These are phyloP conservation scores for Thalassiosira livingstoniorum DNA, from an alignment of 352 stramenopile genomes.

Conservation along the genomic window DNA sequence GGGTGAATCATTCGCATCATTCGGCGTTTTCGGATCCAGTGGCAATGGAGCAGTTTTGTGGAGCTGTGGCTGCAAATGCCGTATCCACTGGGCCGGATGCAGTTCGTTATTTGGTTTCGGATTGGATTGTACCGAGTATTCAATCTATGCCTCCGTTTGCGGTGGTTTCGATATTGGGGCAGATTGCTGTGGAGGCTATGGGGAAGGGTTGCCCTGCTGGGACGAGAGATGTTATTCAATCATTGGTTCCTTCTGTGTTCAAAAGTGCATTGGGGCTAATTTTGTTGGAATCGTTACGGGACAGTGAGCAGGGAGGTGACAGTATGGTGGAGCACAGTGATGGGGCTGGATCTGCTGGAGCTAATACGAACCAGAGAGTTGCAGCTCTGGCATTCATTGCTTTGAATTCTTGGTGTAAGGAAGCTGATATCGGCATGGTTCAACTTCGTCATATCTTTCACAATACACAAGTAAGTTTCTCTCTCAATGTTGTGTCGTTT, in stretches of 20 bases:
- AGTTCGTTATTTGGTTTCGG: conserved; percentile 64
- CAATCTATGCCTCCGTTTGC: conserved; percentile 64
- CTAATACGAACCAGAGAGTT: conserved; percentile 57
- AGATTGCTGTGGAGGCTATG: conserved; percentile 69
- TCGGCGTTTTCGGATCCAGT: conserved; percentile 74
- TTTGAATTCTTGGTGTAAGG: conserved; percentile 72
- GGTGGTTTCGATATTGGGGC: conserved; percentile 62
- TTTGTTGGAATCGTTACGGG: conserved; percentile 57
- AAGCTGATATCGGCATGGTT: conserved; percentile 42
- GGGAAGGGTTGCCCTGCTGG: conserved; percentile 60
- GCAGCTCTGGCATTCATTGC: conserved; percentile 64
- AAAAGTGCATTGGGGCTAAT: conserved; percentile 61
- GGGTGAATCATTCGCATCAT: not conserved
- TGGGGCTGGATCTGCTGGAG: conserved; percentile 17
- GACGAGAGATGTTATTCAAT: conserved; percentile 61
- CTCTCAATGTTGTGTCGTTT: not conserved
- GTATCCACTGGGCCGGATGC: conserved; percentile 68
- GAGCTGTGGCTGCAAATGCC: conserved; percentile 74
- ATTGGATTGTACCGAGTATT: conserved; percentile 80
- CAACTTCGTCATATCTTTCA: conserved; percentile 52
- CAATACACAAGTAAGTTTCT: conserved; percentile 47
- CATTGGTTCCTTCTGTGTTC: conserved; percentile 61
- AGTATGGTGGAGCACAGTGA: conserved; percentile 2
- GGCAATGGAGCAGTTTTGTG: conserved; percentile 76
- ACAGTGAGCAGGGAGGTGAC: conserved; percentile 33